phyloP scores from a whole-genome alignment of 2,329 filamentous ascomycete genomes.

The Colletotrichum godetiae region DNA sequence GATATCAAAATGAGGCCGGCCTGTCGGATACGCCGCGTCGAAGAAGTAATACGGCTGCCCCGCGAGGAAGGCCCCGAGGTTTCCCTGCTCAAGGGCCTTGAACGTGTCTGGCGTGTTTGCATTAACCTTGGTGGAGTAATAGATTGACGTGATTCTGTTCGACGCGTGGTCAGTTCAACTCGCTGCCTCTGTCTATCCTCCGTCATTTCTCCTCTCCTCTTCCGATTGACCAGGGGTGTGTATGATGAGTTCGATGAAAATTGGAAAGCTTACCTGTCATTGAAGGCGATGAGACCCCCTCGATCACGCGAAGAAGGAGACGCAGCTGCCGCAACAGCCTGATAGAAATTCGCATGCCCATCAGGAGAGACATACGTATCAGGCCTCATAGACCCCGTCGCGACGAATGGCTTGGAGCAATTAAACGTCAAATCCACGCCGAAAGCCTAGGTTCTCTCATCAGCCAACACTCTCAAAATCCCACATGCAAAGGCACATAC shows the following conservation, averaged over 20 bases:
- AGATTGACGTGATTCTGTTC: constrained; percentile 56
- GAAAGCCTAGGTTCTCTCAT: constrained; percentile 49
- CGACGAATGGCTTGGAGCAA: constrained; percentile 62
- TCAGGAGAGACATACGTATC: constrained; percentile 65
- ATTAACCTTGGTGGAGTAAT: constrained; percentile 64
- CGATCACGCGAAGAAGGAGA: constrained; percentile 53
- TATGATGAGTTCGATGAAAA: too few relatives aligned
- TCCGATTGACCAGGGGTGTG: too few relatives aligned
- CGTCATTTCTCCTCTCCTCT: too few relatives aligned
- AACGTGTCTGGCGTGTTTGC: constrained; percentile 67
- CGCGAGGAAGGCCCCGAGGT: constrained; percentile 62
- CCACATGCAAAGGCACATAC: constrained; percentile 16
- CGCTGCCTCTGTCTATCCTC: neutral
- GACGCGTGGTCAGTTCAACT: too few relatives aligned
- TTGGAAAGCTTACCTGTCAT: constrained; percentile 47
- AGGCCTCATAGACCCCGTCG: constrained; percentile 66
- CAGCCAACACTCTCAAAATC: neutral
- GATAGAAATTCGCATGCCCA: constrained; percentile 63
- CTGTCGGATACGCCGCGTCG: constrained; percentile 54
- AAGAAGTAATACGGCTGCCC: constrained; percentile 67
- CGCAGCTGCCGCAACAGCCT: constrained; percentile 61
- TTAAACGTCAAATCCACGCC: constrained; percentile 63
- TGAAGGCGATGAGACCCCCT: constrained; percentile 62
- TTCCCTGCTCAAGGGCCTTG: constrained; percentile 59
- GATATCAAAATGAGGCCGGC: constrained; percentile 50